A percentile compares a stretch with the other conserved stretches of the same genome.
These are phyloP conservation scores for Stereum hirsutum DNA, from an alignment of 1,284 basidiomycete species.

Conservation along the genomic window DNA sequence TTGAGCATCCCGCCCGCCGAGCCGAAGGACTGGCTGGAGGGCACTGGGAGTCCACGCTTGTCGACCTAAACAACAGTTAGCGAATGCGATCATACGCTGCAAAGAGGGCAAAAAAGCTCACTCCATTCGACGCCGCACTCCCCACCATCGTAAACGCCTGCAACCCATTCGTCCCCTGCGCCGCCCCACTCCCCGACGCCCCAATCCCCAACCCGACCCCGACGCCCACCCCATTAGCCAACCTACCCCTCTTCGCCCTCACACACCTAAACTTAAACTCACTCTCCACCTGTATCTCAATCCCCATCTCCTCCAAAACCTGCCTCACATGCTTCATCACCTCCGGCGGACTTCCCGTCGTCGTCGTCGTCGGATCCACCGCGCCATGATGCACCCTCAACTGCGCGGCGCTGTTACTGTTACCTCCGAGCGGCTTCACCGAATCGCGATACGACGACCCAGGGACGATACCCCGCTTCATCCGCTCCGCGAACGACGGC, in stretches of 20 bases:
- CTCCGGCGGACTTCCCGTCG: constrained; percentile 75
- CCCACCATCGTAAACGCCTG: constrained; percentile 74
- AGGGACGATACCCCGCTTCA: constrained; percentile 18
- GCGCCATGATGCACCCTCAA: constrained; percentile 87
- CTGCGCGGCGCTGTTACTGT: not conserved
- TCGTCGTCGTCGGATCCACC: constrained; percentile 88
- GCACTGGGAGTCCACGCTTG: constrained; percentile 73
- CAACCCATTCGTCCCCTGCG: constrained; percentile 27
- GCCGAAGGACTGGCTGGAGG: constrained; percentile 57
- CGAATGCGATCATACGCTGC: not conserved
- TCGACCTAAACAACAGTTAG: constrained; percentile 49
- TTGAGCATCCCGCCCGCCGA: constrained; percentile 72
- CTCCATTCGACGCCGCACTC: constrained; percentile 72
- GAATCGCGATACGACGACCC: constrained; percentile 27
- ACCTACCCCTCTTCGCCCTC: constrained; percentile 55
- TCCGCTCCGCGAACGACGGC: constrained; percentile 37
- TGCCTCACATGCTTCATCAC: constrained; percentile 81
- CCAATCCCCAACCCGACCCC: constrained; percentile 33
- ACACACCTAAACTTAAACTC: constrained; percentile 86
- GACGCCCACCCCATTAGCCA: constrained; percentile 23
- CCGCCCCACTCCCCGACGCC: constrained; percentile 20
- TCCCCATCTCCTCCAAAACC: constrained; percentile 83
- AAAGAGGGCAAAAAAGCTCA: constrained; percentile 29
- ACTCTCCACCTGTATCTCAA: constrained; percentile 81
- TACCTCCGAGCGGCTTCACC: not conserved